Evolutionary conservation across 2,329 filamentous ascomycete species (phyloP).

Genomic region (Colletotrichum siamense): DNA sequence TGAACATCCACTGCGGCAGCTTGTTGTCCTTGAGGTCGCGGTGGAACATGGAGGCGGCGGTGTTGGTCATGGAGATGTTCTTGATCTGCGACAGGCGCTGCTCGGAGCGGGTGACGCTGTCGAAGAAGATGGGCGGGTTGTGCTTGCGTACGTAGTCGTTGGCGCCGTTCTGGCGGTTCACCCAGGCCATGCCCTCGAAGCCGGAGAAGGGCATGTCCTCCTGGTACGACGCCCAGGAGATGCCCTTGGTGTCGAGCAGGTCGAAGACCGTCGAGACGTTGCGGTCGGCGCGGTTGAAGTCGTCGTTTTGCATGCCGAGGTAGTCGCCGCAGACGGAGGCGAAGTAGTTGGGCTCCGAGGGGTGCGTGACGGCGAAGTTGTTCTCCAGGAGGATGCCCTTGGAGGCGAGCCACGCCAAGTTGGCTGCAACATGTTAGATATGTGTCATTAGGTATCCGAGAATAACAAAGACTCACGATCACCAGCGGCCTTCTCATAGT

Average conservation of each 20-base stretch:
- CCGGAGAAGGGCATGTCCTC: constrained; percentile 80
- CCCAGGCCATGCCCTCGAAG: constrained; percentile 68
- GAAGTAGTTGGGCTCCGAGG: constrained; percentile 73
- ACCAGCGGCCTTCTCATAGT: constrained; percentile 67
- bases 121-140: constrained; percentile 71
- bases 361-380: constrained; percentile 64
- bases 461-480: no score
- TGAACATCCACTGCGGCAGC: constrained; percentile 76
- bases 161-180: constrained; percentile 68
- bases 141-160: constrained; percentile 88
- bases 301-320: constrained; percentile 67
- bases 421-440: constrained; percentile 16
- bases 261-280: constrained; percentile 74
- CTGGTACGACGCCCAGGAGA: constrained; percentile 77
- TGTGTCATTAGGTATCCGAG: not conserved
- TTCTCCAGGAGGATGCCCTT: constrained; percentile 36
- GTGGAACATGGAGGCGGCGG: constrained; percentile 62
- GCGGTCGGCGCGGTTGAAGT: constrained; percentile 60
- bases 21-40: constrained; percentile 66
- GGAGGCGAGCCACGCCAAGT: constrained; percentile 31
- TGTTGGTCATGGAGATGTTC: constrained; percentile 60
- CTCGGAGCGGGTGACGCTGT: constrained; percentile 64
- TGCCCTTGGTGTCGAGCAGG: constrained; percentile 67
- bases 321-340: constrained; percentile 67
- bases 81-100: constrained; percentile 73